These are phyloP conservation scores for Hordeum marinum DNA, from an alignment of 176 grass and related monocot species.

Conservation along the genomic window DNA sequence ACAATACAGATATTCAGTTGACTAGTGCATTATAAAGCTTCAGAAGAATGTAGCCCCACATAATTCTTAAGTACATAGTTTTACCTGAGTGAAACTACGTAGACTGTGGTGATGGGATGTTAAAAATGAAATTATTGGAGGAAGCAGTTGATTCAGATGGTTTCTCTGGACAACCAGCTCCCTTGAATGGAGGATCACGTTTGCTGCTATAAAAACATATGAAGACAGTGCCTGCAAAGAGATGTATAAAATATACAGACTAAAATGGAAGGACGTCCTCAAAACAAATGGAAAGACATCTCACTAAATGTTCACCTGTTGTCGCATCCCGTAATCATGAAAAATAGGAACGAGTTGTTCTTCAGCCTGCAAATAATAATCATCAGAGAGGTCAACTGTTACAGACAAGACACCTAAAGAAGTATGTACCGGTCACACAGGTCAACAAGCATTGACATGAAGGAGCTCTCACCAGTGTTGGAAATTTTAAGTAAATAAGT, in stretches of 20 bases:
- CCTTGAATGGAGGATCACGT: slow-evolving; percentile 78
- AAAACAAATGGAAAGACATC: not conserved
- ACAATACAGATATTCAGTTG: slow-evolving; percentile 13
- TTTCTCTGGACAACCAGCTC: slow-evolving; percentile 51
- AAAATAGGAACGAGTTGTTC: slow-evolving; percentile 92
- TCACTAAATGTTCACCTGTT: slow-evolving; percentile 59
- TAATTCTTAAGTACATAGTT: slow-evolving; percentile 9
- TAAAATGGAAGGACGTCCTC: not conserved
- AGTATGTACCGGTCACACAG: not conserved
- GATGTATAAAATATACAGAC: slow-evolving; percentile 27
- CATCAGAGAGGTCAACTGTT: not conserved
- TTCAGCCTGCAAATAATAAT: slow-evolving; percentile 62
- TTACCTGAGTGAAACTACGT: slow-evolving; percentile 89
- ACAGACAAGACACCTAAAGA: not conserved
- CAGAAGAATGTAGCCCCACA: not conserved
- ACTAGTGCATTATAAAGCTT: not conserved
- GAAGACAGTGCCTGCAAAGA: slow-evolving; percentile 83
- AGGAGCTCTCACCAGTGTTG: slow-evolving; percentile 58
- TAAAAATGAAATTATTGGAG: slow-evolving; percentile 84
- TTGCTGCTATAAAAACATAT: slow-evolving; percentile 96
- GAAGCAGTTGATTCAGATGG: slow-evolving; percentile 82
- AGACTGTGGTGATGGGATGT: slow-evolving; percentile 99
- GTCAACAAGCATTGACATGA: slow-evolving; percentile 17
- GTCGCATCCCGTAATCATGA: slow-evolving; percentile 71
- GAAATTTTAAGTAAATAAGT: slow-evolving; percentile 95